Conservation (phyloP, 129 eudicot genomes). For the Saposhnikovia divaricata region DNA sequence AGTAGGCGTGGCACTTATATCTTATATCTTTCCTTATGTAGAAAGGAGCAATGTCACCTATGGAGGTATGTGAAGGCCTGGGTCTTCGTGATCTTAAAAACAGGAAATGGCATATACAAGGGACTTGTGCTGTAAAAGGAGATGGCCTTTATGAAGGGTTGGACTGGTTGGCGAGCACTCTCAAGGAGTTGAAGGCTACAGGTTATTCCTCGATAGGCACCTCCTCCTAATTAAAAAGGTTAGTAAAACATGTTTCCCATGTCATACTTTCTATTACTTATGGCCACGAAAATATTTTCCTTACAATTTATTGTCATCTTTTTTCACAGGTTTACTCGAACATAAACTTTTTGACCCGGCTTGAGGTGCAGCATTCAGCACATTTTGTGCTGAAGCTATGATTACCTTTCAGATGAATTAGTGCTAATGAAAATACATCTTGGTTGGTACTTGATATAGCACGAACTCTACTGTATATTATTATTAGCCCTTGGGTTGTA, state of each 20-base stretch:
- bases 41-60: conserved; percentile 95
- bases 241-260: not conserved
- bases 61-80: conserved; percentile 95
- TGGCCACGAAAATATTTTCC: not conserved
- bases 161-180: conserved; percentile 95
- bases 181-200: conserved; percentile 81
- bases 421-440: not conserved
- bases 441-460: not conserved
- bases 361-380: not conserved
- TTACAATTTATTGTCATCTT: not conserved
- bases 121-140: conserved; percentile 93
- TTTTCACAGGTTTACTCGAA: not conserved
- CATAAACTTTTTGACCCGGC: not conserved
- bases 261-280: not conserved
- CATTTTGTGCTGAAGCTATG: not conserved
- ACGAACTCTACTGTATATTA: not conserved
- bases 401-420: not conserved
- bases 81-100: conserved; percentile 72
- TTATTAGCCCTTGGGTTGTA: not conserved
- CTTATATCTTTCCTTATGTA: conserved; percentile 15
- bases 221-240: conserved; percentile 26
- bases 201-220: conserved; percentile 53
- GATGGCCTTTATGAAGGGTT: conserved; percentile 96
- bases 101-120: conserved; percentile 95
- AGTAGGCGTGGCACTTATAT: not conserved